phyloP scores from a whole-genome alignment of 805 yeast species.

The Metschnikowia gruessii region DNA sequence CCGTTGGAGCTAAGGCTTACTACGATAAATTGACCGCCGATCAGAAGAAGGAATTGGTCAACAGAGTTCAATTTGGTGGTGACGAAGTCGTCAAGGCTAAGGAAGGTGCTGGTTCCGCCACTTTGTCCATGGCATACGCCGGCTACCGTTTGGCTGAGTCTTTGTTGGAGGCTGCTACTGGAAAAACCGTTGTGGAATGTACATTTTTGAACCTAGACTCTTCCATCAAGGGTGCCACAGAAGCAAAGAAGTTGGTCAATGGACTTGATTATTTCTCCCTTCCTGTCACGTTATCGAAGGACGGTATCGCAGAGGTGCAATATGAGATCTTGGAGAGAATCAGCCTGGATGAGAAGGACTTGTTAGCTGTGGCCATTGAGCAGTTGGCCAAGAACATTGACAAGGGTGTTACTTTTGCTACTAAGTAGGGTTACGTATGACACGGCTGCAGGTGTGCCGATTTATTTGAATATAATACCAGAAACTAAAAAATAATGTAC shows the following conservation, averaged over 20 bases:
- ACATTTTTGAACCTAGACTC: conserved; percentile 51
- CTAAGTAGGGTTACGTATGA: conserved; percentile 6
- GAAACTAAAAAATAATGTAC: too few species aligned
- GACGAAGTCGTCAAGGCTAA: conserved; percentile 96
- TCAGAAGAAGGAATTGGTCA: conserved; percentile 36
- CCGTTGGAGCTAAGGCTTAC: conserved; percentile 39
- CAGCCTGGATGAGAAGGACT: conserved; percentile 51
- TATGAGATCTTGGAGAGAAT: conserved; percentile 49
- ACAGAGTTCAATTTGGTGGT: conserved; percentile 66
- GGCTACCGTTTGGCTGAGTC: conserved; percentile 76
- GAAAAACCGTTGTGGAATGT: conserved; percentile 40
- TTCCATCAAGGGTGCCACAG: conserved; percentile 49
- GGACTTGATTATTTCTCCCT: conserved; percentile 55
- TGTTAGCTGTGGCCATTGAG: conserved; percentile 51
- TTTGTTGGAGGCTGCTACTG: conserved; percentile 34
- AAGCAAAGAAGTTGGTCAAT: conserved; percentile 45
- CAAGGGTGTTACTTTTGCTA: conserved; percentile 53
- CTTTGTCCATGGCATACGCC: conserved; percentile 94
- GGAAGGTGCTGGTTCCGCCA: conserved; percentile 93
- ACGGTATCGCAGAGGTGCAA: conserved; percentile 58
- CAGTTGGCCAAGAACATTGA: conserved; percentile 54
- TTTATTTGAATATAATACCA: neutral
- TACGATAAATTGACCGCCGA: conserved; percentile 35
- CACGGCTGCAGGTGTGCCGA: neutral
- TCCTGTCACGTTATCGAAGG: conserved; percentile 53